Base-by-base conservation (phyloP, 345 rosid species). In the Kernera saxatilis region DNA sequence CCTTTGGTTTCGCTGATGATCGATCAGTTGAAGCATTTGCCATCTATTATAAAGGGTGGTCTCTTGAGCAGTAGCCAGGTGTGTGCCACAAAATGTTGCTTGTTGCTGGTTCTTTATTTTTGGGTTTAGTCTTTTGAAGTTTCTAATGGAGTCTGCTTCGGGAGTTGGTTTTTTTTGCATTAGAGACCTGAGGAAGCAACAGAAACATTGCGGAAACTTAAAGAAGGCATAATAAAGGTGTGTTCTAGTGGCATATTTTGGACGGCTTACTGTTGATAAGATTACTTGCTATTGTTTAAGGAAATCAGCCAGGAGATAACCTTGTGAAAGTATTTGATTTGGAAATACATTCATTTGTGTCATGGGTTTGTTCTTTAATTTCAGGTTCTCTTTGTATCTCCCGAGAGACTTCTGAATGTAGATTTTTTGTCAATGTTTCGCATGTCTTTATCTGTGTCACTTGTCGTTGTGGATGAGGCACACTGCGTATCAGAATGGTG, bases 401-500 rank as follows among this genome's bases (percentile, higher is more conserved):
- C 99, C 0, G 97, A 94, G 76, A 89, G 96, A 76, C 83, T 94
- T 73, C 57, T 89, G 74, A 94, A 84, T 75, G 81, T 79, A 23
- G 89, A 91, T 2, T 94, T 91, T 81, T 76, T 91, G 81, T 86
- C 95, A 15, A 57, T 78, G 70, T 72, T 78, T 30, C 84, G 90
- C 67, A 8, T 80, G 37, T 52, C 70, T 67, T 76, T 51, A 13
- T 64, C 65, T 18, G 82, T 91, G 77, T 91, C 97, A 5, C 90
- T 94, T 69, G 81, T 94, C 9, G 97, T 94, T 25, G 94, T 94
- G 40, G 97, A 94, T 86, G 99, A 94, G 87, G 97, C 95, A 78
- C 97, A 94, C 43, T 94, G 99, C 79, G 69, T 94, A 36, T 94
- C 99, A 63, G 97, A 94, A 78, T 94, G 99, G 99, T 93, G 76